A percentile compares a stretch with the other conserved stretches of the same genome.
Evolutionary conservation across 805 yeast genomes (phyloP).

Genomic region (Pichia nakasei): DNA sequence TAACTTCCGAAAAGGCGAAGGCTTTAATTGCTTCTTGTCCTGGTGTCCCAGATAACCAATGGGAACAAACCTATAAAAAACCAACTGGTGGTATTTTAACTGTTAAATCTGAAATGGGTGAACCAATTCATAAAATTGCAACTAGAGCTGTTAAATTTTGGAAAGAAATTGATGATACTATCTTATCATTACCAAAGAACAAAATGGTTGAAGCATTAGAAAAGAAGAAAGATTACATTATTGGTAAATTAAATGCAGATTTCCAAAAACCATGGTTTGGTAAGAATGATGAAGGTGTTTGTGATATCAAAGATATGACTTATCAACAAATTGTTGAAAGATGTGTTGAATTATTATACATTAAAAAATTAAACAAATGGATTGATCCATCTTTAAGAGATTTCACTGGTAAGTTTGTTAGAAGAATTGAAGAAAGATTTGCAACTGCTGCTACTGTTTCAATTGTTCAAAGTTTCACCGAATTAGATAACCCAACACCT

Average conservation of each 20-base stretch:
- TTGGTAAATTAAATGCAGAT: conserved; percentile 80
- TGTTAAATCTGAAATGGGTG: conserved; percentile 98
- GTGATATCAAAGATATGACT: conserved; percentile 93
- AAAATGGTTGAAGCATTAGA: conserved; percentile 73
- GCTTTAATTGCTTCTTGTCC: conserved; percentile 80
- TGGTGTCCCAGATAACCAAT: conserved; percentile 80
- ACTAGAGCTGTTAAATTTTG: conserved; percentile 96
- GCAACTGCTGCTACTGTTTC: conserved; percentile 50
- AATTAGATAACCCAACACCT: conserved; percentile 58
- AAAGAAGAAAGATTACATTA: conserved; percentile 80
- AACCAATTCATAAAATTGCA: conserved; percentile 97
- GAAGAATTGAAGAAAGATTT: conserved; percentile 97
- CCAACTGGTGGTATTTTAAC: conserved; percentile 97
- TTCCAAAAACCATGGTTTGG: conserved; percentile 99
- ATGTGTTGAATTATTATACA: conserved; percentile 81
- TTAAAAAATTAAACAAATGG: conserved; percentile 74
- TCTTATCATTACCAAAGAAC: conserved; percentile 84
- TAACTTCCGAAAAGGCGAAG: conserved; percentile 90
- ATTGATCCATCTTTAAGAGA: conserved; percentile 79
- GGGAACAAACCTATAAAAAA: conserved; percentile 92
- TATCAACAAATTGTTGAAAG: conserved; percentile 85
- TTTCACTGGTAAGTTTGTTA: conserved; percentile 76
- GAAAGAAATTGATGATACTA: conserved; percentile 94
- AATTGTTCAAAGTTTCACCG: conserved; percentile 62
- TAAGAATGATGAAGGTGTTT: conserved; percentile 60